Percentiles rank a stretch among this genome's conserved stretches.
These are phyloP conservation scores for Cupressus sempervirens DNA, from an alignment of 75 land plant genomes.

Conservation along the genomic window DNA sequence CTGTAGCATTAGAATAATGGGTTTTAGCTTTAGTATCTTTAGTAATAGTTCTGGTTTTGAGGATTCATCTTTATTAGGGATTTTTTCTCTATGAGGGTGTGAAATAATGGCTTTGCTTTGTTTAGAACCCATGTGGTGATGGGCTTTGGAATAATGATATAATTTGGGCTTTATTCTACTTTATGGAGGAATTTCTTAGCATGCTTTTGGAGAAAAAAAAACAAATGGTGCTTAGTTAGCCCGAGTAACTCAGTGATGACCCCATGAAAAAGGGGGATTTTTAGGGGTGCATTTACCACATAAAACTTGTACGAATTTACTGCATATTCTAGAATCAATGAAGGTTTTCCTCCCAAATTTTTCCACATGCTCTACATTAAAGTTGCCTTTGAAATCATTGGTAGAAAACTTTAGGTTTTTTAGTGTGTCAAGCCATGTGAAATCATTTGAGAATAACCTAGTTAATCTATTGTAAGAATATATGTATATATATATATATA, in stretches of 20 bases:
- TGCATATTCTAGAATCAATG: slow-evolving; percentile 17
- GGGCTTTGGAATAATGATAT: background rate
- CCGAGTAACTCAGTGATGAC: too few relatives aligned
- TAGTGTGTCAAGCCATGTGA: slow-evolving; percentile 24
- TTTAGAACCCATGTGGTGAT: background rate
- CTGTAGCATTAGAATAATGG: background rate
- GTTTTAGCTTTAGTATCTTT: background rate
- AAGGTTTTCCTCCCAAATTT: slow-evolving; percentile 51
- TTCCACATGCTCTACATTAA: slow-evolving; percentile 9
- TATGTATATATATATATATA: too few relatives aligned
- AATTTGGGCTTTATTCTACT: slow-evolving; percentile 3
- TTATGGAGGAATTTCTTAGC: background rate
- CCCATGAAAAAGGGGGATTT: background rate
- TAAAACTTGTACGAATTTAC: background rate
- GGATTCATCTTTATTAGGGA: background rate
- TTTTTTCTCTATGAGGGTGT: background rate
- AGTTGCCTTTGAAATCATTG: slow-evolving; percentile 40
- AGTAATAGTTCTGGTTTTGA: background rate
- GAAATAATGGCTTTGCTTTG: slow-evolving; percentile 5
- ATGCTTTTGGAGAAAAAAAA: background rate
- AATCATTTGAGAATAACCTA: slow-evolving; percentile 43
- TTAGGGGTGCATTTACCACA: background rate
- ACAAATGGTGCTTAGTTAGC: background rate
- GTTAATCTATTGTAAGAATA: slow-evolving; percentile 33
- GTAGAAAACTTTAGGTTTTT: slow-evolving; percentile 45